A percentile compares a stretch with the other conserved stretches of the same genome.
Evolutionary conservation across 2,329 filamentous ascomycete species (phyloP).

Genomic region (Pseudofabraea citricarpa): DNA sequence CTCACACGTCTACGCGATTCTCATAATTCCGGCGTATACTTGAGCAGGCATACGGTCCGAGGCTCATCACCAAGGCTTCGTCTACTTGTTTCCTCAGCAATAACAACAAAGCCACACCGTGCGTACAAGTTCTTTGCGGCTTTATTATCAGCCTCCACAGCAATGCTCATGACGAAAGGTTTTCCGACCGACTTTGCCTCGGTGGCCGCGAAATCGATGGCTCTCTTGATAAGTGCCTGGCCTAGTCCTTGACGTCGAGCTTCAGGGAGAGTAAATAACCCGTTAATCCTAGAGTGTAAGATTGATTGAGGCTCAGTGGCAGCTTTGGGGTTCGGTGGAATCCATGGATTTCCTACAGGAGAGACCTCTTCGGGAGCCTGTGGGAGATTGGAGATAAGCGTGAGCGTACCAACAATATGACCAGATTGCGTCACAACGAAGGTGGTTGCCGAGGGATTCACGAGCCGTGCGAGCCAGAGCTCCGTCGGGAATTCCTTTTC

Average conservation of each 20-base stretch:
- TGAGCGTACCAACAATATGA: slow-evolving; percentile 27
- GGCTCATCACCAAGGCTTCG: neutral
- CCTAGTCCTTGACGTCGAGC: slow-evolving; percentile 32
- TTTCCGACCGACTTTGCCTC: slow-evolving; percentile 16
- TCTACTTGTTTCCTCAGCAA: slow-evolving; percentile 12
- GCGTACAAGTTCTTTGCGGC: slow-evolving; percentile 30
- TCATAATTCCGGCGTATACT: neutral
- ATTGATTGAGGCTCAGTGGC: slow-evolving; percentile 1
- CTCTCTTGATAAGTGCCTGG: slow-evolving; percentile 26
- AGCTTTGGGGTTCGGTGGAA: slow-evolving; percentile 2
- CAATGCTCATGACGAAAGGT: slow-evolving; percentile 25
- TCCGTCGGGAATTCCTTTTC: slow-evolving; percentile 31
- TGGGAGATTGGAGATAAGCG: slow-evolving; percentile 28
- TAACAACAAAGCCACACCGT: slow-evolving; percentile 29
- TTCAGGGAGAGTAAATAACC: slow-evolving; percentile 33
- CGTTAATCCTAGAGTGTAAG: slow-evolving; percentile 30
- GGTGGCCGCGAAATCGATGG: slow-evolving; percentile 22
- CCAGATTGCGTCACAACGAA: slow-evolving; percentile 27
- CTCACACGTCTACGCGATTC: too few species aligned
- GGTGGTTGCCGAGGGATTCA: slow-evolving; percentile 30
- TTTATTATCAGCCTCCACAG: slow-evolving; percentile 30
- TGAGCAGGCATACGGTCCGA: neutral
- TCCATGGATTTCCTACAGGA: slow-evolving; percentile 15
- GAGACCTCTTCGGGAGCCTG: slow-evolving; percentile 10
- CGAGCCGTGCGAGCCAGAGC: slow-evolving; percentile 31